Evolutionary conservation across 176 grass and related monocot genomes (phyloP), one percentile per base, ranked within the genome.

Genomic region (Triticum turgidum): DNA sequence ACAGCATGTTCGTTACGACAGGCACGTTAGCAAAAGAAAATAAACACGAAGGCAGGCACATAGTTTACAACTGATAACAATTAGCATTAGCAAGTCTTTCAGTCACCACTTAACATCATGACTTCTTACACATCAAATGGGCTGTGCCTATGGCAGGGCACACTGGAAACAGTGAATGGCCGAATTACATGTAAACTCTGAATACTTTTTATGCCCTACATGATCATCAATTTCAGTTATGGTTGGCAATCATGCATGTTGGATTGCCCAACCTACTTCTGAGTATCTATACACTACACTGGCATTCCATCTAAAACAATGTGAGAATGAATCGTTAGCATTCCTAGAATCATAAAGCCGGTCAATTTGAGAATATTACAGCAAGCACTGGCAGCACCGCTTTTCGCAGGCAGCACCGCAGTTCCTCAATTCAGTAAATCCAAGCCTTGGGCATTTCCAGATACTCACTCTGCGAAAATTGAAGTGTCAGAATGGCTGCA

Each of bases 251-350:
- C 29, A 86, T 30, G 69, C 69, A 83, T 84, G 80, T 82, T 78
- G 63, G 77, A 85, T 42, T 88, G 77, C 70, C 44, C 18, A 62
- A 80, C 76, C 85, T 84, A 85, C 69, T 51, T 64, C 17, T 62
- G 12, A 37, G 44, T 54, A 85, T 22, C 72, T 91, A 81, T 85
- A 88, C 90, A 85, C 81, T 88, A 85, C 82, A 82, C 52, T 64
- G 82, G 63, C 82, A 56, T 88, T 85, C 71, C 82, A 71, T 71
- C 82, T 77, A 77, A 82, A 87, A 42, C 10, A 90, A 88, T 80
- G 73, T 67, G 30, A 84, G 38, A 54, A 76, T 75, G 81, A 91
- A 91, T 87, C 15, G 87, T 85, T 80, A 91, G 78, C 27, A 45
- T 64, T 77, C 65, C 82, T 77, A 70, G 22, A 84, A 88, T 69